Percentiles rank a stretch among this genome's conserved stretches.
These are phyloP conservation scores for Penicillium daleae DNA, from an alignment of 495 filamentous ascomycete genomes.

Conservation along the genomic window DNA sequence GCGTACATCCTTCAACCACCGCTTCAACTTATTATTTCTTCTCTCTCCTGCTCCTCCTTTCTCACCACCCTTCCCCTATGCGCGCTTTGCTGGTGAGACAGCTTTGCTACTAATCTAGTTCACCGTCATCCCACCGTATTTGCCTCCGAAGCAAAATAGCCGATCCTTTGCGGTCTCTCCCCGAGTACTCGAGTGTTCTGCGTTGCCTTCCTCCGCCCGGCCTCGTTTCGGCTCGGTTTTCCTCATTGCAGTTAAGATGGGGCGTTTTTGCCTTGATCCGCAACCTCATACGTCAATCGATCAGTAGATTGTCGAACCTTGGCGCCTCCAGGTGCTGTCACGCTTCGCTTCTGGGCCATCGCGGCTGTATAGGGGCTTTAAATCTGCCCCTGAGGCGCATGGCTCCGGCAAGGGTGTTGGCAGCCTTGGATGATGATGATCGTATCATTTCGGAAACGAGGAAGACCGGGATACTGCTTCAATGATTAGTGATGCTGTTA, in stretches of 20 bases:
- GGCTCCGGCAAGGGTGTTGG: slow-evolving; percentile 1
- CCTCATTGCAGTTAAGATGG: slow-evolving; percentile 7
- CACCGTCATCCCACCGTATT: slow-evolving; percentile 6
- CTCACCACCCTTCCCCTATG: slow-evolving; percentile 5
- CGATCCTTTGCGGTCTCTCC: slow-evolving; percentile 5
- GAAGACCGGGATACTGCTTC: slow-evolving; percentile 2
- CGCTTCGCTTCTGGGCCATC: slow-evolving; percentile 2
- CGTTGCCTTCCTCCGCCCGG: slow-evolving; percentile 4
- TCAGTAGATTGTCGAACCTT: background rate
- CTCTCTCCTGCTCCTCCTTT: background rate
- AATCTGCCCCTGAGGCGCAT: background rate
- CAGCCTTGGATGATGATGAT: slow-evolving; percentile 6
- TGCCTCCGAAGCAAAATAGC: slow-evolving; percentile 6
- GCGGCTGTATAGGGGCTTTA: background rate
- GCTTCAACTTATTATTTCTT: background rate
- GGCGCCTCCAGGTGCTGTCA: slow-evolving; percentile 3
- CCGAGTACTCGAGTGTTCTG: background rate
- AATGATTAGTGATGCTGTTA: slow-evolving; percentile 1
- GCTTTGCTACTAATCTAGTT: slow-evolving; percentile 7
- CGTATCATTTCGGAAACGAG: background rate
- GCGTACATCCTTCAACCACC: slow-evolving; percentile 1
- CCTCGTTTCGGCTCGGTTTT: slow-evolving; percentile 5
- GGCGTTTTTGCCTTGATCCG: slow-evolving; percentile 6
- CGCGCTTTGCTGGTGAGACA: slow-evolving; percentile 4
- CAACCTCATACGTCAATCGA: slow-evolving; percentile 1